Conservation (phyloP, 2,329 filamentous ascomycete species). For the Aspergillus chevalieri region DNA sequence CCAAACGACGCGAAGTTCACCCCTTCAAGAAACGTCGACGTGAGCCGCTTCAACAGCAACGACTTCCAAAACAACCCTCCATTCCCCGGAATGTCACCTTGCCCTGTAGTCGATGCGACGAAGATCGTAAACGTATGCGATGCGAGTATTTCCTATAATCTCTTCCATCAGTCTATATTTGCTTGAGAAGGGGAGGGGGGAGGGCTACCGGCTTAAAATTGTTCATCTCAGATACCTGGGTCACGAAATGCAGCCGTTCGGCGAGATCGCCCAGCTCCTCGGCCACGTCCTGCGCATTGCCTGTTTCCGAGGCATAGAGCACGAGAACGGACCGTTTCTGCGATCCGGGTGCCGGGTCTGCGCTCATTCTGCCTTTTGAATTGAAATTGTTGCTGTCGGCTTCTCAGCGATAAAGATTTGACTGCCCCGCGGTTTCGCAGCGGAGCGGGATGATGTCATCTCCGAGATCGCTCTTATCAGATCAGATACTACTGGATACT, state of each 20-base stretch:
- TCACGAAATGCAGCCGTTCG: conserved; percentile 72
- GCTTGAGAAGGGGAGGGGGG: neutral
- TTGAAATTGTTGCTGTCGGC: neutral
- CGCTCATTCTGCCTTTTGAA: conserved; percentile 19
- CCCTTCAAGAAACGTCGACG: conserved; percentile 60
- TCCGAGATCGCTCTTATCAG: conserved; percentile 3
- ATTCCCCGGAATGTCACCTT: conserved; percentile 88
- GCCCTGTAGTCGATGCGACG: conserved; percentile 84
- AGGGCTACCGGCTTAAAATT: conserved; percentile 63
- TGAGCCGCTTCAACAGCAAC: conserved; percentile 71
- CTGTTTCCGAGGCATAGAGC: conserved; percentile 91
- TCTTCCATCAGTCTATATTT: neutral
- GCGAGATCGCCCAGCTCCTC: conserved; percentile 70
- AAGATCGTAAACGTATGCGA: conserved; percentile 53
- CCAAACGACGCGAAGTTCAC: conserved; percentile 81
- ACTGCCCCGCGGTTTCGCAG: conserved; percentile 7
- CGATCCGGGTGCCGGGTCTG: conserved; percentile 7
- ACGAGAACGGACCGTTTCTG: conserved; percentile 55
- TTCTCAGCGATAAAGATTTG: conserved; percentile 12
- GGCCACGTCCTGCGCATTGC: conserved; percentile 86
- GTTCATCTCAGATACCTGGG: conserved; percentile 71
- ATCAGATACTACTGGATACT: neutral
- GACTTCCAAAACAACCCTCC: conserved; percentile 76
- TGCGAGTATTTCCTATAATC: conserved; percentile 26
- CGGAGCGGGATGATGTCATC: conserved; percentile 27